A percentile compares a stretch with the other conserved stretches of the same genome.
Conservation (phyloP, 1,284 basidiomycete genomes). For the Rhizoctonia solani region DNA sequence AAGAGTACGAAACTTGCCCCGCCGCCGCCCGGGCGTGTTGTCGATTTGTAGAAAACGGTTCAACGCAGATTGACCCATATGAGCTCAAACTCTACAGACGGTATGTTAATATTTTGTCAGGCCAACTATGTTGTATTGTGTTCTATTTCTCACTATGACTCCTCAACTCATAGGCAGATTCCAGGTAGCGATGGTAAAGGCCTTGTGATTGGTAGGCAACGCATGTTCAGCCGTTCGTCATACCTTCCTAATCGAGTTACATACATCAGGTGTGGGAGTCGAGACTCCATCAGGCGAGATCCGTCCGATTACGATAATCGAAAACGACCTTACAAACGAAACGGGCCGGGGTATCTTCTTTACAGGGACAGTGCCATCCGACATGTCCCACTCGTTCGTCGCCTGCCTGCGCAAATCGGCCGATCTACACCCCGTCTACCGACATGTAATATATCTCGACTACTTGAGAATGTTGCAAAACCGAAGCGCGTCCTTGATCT, state of each 20-base stretch:
- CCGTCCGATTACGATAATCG: not conserved
- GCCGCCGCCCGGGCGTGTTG: conserved; percentile 12
- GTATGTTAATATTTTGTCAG: not conserved
- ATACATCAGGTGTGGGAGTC: not conserved
- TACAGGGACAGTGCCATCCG: not conserved
- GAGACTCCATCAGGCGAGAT: not conserved
- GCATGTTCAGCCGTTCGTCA: not conserved
- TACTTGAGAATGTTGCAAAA: conserved; percentile 10
- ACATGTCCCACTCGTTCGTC: not conserved
- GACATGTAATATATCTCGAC: conserved; percentile 15
- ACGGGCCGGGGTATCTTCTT: conserved; percentile 5
- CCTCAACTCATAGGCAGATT: not conserved
- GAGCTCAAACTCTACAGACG: conserved; percentile 7
- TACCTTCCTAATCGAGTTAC: not conserved
- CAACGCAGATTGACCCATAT: not conserved
- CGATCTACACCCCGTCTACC: conserved; percentile 1
- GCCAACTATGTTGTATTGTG: not conserved
- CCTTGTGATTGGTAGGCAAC: conserved; percentile 3
- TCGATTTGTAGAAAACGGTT: not conserved
- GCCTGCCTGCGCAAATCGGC: conserved; percentile 5
- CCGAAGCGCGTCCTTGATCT: conserved; percentile 6
- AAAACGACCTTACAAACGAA: not conserved
- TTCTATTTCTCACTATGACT: not conserved
- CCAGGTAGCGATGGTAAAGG: conserved; percentile 9
- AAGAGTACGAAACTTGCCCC: not conserved